A percentile compares a stretch with the other conserved stretches of the same genome.
Conservation (phyloP, 306 rosid genomes). For the Dalbergia oliveri region DNA sequence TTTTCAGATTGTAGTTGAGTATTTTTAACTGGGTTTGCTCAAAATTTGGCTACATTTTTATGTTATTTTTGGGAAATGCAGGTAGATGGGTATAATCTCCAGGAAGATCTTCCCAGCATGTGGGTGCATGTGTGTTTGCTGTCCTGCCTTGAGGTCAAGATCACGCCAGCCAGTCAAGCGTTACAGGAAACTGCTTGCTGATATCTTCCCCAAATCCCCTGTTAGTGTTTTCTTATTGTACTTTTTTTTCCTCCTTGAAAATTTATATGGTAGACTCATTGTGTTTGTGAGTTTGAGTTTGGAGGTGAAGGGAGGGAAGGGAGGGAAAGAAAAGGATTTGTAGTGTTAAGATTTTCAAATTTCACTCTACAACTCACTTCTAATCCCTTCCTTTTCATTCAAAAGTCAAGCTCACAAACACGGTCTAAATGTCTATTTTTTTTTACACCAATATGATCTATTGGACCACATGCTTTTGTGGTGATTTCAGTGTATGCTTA, state of each 20-base stretch:
- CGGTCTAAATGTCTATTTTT: not conserved
- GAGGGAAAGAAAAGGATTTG: too few relatives aligned
- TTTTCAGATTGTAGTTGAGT: slow-evolving; percentile 35
- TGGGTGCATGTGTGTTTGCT: slow-evolving; percentile 94
- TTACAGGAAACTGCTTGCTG: slow-evolving; percentile 87
- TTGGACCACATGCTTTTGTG: not conserved
- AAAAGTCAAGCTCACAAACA: too few relatives aligned
- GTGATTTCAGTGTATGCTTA: not conserved
- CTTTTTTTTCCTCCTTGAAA: not conserved
- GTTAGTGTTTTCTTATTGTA: slow-evolving; percentile 50
- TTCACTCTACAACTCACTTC: too few relatives aligned
- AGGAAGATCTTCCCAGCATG: slow-evolving; percentile 96
- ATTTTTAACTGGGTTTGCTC: slow-evolving; percentile 27
- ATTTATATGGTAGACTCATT: slow-evolving; percentile 5
- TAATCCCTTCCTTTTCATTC: too few relatives aligned
- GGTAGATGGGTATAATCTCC: slow-evolving; percentile 91
- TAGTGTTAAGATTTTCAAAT: too few relatives aligned
- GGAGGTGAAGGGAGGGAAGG: too few relatives aligned
- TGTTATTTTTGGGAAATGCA: slow-evolving; percentile 40
- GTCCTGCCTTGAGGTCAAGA: slow-evolving; percentile 96
- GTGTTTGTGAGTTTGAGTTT: not conserved
- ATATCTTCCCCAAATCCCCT: slow-evolving; percentile 89
- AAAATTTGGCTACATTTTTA: slow-evolving; percentile 15
- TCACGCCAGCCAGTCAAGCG: slow-evolving; percentile 98
- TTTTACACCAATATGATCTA: slow-evolving; percentile 12